Evolutionary conservation across 1,284 basidiomycete genomes (phyloP).

Genomic region (Sporisorium iseilematis-ciliati): DNA sequence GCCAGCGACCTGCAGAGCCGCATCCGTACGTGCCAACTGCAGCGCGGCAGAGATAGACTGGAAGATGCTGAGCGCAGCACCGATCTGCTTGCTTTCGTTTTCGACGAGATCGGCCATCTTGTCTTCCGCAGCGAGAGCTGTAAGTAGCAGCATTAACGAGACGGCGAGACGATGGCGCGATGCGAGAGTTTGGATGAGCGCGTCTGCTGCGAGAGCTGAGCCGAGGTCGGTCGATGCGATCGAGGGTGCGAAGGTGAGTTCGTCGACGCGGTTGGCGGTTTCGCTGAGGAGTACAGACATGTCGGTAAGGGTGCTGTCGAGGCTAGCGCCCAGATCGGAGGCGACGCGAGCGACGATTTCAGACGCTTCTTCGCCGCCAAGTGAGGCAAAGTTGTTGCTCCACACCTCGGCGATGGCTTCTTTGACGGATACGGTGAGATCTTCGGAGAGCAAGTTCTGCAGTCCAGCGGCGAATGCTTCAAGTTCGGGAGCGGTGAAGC

Average conservation of each 20-base stretch:
- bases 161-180: constrained; percentile 42
- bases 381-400: constrained; percentile 33
- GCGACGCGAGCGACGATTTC: constrained; percentile 23
- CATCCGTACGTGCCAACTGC: constrained; percentile 40
- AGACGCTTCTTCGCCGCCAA: constrained; percentile 32
- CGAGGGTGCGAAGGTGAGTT: constrained; percentile 1
- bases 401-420: constrained; percentile 43
- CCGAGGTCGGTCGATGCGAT: constrained; percentile 42
- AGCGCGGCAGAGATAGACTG: constrained; percentile 34
- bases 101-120: constrained; percentile 43
- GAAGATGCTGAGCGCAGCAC: constrained; percentile 37
- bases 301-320: constrained; percentile 42
- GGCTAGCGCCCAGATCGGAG: constrained; percentile 44
- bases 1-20: constrained; percentile 26
- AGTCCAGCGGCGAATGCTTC: constrained; percentile 41
- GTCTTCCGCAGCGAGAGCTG: constrained; percentile 41
- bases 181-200: constrained; percentile 39
- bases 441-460: constrained; percentile 36
- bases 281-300: constrained; percentile 43
- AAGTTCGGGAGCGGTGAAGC: constrained; percentile 40
- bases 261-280: constrained; percentile 17
- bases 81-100: constrained; percentile 45
- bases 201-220: constrained; percentile 38
- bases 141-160: constrained; percentile 36
- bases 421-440: constrained; percentile 44